Conservation (phyloP, 2,329 filamentous ascomycete genomes). For the Parastagonospora avenae region DNA sequence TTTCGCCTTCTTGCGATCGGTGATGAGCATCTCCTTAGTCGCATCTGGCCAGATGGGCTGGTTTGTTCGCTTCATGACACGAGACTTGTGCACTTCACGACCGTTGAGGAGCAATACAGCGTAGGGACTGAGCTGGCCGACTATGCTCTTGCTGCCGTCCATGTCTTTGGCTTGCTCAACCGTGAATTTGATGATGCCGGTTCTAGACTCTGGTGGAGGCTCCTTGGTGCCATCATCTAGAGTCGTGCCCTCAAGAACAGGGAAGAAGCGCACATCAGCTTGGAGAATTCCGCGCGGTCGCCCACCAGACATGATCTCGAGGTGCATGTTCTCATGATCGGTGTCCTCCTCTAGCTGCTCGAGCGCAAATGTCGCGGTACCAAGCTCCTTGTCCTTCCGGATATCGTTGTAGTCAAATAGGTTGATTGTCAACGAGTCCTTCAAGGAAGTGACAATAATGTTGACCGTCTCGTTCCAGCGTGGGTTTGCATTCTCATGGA, state of each 20-base stretch:
- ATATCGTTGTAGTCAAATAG: conserved; percentile 94
- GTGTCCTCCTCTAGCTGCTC: conserved; percentile 78
- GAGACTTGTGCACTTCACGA: conserved; percentile 85
- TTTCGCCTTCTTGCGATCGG: conserved; percentile 87
- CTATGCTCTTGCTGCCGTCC: conserved; percentile 87
- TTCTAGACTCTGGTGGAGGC: conserved; percentile 85
- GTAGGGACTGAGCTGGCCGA: conserved; percentile 91
- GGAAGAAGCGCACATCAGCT: conserved; percentile 92
- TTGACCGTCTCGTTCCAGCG: conserved; percentile 98
- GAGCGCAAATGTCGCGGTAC: conserved; percentile 81
- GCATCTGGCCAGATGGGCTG: conserved; percentile 95
- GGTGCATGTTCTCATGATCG: conserved; percentile 80
- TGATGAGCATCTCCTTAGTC: conserved; percentile 92
- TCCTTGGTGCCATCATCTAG: conserved; percentile 77
- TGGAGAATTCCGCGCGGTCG: conserved; percentile 80
- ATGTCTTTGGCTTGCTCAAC: conserved; percentile 97
- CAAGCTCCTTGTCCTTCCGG: conserved; percentile 95
- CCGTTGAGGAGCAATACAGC: conserved; percentile 87
- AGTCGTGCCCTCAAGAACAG: conserved; percentile 76
- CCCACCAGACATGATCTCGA: conserved; percentile 85
- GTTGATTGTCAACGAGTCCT: conserved; percentile 82
- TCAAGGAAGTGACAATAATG: conserved; percentile 89
- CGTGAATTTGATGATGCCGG: conserved; percentile 91
- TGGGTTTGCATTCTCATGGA: conserved; percentile 83
- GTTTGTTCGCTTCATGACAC: conserved; percentile 95